Conservation (phyloP, 1,139 yeast genomes). For the Yamadazyma kanchanaburiensis region DNA sequence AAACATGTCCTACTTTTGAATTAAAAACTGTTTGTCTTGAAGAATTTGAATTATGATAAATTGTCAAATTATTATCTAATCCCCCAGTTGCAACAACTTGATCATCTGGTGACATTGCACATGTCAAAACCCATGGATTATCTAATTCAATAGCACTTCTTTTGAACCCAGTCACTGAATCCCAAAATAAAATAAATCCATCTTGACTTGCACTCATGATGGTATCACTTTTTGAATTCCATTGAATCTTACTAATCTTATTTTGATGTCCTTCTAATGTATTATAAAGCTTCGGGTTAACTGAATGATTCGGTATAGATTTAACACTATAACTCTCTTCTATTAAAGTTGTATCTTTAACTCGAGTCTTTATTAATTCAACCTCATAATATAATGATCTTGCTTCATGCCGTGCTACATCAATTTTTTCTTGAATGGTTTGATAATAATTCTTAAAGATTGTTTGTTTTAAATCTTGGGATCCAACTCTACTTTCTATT, state of each 20-base stretch:
- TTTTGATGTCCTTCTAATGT: constrained; percentile 71
- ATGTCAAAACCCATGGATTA: constrained; percentile 75
- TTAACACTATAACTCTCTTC: constrained; percentile 32
- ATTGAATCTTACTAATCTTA: constrained; percentile 65
- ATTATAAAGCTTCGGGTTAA: constrained; percentile 32
- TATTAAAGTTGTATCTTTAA: constrained; percentile 45
- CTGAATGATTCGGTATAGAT: constrained; percentile 27
- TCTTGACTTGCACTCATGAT: constrained; percentile 81
- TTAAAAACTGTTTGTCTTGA: constrained; percentile 3
- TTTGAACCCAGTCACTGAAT: constrained; percentile 69
- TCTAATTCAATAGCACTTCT: constrained; percentile 65
- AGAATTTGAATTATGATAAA: constrained; percentile 40
- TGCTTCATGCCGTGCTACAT: constrained; percentile 44
- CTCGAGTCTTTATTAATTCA: constrained; percentile 36
- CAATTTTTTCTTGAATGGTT: constrained; percentile 18
- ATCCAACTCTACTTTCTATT: no score
- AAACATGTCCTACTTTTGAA: constrained; percentile 41
- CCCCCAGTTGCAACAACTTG: constrained; percentile 77
- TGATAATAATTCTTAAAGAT: constrained; percentile 1
- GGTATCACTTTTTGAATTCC: constrained; percentile 61
- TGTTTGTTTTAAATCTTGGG: no score
- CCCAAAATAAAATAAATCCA: constrained; percentile 85
- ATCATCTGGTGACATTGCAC: constrained; percentile 70
- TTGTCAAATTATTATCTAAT: constrained; percentile 70
- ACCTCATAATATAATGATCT: constrained; percentile 46